Evolutionary conservation across 2,329 filamentous ascomycete genomes (phyloP), one percentile per base, ranked within the genome.

Genomic region (Bipolaris oryzae): DNA sequence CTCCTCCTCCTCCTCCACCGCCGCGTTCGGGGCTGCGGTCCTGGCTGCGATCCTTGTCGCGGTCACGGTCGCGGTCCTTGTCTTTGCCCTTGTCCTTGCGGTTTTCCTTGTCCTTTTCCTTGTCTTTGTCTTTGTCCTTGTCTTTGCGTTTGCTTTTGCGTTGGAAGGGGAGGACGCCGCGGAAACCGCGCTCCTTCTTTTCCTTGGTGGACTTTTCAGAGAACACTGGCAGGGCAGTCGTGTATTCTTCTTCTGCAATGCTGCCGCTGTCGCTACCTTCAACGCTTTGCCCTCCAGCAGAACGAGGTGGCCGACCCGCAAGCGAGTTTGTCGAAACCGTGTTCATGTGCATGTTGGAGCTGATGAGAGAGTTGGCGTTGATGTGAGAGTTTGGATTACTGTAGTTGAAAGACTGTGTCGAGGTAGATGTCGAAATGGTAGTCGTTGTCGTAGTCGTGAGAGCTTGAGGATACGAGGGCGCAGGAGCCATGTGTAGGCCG

Each of bases 171-270:
- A 76, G 58, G 5, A 80, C 72, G 5, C 72, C 73, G 7, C 76
- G 70, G 46, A 79, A 65, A 5, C 77, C 72, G 35, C 77, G 73
- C 57, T 78, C 71, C 37, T 69, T 76, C n/a, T 70, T 71, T 20
- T 74, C 70, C 41, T 75, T 74, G 16, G 54, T 56, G n/a, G 71
- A 49, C 37, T 73, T 72, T 18, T 70, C 66, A 10, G 72, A 71
- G 50, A 76, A 74, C 7, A 67, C 65, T 1, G 75, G 75, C 1
- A 77, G 60, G 0, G 75, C 75, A 1, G 74, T 77, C 0, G 75
- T 74, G 44, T 70, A 74, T 38, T 77, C 75, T 53, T 76, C 73
- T 57, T 76, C 76, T 44, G 50, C 57, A 28, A 71, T 55, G 39
- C 70, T 73, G 5, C 77, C 77, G 16, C 70, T 70, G 16, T 72